phyloP scores from a whole-genome alignment of 768 basidiomycete species.

The Phylloporus sp. region DNA sequence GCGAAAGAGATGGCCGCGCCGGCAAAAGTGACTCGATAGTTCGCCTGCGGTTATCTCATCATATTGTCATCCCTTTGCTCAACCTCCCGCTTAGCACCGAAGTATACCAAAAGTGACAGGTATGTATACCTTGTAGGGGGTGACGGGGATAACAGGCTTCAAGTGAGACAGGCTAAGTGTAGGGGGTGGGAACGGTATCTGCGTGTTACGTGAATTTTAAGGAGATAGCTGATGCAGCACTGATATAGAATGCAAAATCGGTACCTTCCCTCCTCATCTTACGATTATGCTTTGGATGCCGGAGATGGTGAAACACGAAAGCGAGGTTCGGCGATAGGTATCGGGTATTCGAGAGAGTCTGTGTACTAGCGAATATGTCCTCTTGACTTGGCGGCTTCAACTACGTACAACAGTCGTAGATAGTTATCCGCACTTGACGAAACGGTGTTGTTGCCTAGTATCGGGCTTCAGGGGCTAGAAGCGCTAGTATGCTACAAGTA shows the following conservation, averaged over 20 bases:
- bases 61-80: slow-evolving; percentile 10
- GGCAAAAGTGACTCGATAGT: slow-evolving; percentile 10
- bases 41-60: slow-evolving; percentile 11
- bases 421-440: no score
- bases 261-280: no score
- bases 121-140: slow-evolving; percentile 19
- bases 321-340: neutral
- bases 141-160: slow-evolving; percentile 10
- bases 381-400: no score
- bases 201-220: slow-evolving; percentile 23
- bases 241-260: neutral
- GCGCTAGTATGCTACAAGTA: no score
- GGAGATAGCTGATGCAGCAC: slow-evolving; percentile 8
- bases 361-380: no score
- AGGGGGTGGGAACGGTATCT: slow-evolving; percentile 17
- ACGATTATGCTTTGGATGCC: neutral
- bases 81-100: slow-evolving; percentile 17
- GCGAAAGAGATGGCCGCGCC: slow-evolving; percentile 7
- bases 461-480: no score
- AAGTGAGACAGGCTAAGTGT: neutral
- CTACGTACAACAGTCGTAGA: no score
- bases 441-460: neutral
- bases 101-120: slow-evolving; percentile 9
- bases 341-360: neutral
- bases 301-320: neutral